phyloP scores from a whole-genome alignment of 73 alveolate species.

The Stentor coeruleus region DNA sequence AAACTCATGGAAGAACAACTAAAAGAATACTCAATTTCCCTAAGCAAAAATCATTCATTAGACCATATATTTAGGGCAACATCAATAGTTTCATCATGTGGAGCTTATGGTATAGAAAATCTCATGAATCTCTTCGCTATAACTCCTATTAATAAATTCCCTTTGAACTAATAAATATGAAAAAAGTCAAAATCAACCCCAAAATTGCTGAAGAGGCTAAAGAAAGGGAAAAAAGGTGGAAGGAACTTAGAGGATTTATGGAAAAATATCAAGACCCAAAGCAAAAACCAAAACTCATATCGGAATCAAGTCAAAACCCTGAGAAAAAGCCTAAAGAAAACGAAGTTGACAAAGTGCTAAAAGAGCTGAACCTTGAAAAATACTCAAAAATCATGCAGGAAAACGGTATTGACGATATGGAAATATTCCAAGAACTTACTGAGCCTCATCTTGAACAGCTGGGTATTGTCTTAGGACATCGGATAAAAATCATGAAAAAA shows the following conservation, averaged over 20 bases:
- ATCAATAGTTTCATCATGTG: neutral
- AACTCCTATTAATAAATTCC: neutral
- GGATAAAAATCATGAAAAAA: constrained; percentile 55
- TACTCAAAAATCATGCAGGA: constrained; percentile 45
- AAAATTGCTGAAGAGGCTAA: constrained; percentile 11
- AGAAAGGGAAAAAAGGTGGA: constrained; percentile 10
- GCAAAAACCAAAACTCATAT: neutral
- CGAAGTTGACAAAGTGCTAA: constrained; percentile 53
- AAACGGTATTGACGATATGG: constrained; percentile 66
- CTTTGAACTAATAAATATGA: neutral
- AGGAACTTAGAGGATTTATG: neutral
- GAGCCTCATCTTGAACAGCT: constrained; percentile 57
- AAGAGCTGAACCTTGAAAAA: constrained; percentile 36
- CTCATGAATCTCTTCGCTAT: neutral
- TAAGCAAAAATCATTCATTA: neutral
- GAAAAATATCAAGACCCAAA: constrained; percentile 17
- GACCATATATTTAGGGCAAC: neutral
- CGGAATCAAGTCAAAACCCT: neutral
- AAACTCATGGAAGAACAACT: neutral
- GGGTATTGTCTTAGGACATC: constrained; percentile 62
- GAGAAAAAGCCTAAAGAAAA: neutral
- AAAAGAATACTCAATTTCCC: neutral
- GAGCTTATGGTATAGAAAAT: neutral
- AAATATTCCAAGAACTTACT: constrained; percentile 50
- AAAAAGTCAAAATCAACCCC: neutral